Percentiles rank a stretch among this genome's conserved stretches.
These are phyloP conservation scores for Fusarium sp. DNA, from an alignment of 2,329 filamentous ascomycete genomes.

Conservation along the genomic window DNA sequence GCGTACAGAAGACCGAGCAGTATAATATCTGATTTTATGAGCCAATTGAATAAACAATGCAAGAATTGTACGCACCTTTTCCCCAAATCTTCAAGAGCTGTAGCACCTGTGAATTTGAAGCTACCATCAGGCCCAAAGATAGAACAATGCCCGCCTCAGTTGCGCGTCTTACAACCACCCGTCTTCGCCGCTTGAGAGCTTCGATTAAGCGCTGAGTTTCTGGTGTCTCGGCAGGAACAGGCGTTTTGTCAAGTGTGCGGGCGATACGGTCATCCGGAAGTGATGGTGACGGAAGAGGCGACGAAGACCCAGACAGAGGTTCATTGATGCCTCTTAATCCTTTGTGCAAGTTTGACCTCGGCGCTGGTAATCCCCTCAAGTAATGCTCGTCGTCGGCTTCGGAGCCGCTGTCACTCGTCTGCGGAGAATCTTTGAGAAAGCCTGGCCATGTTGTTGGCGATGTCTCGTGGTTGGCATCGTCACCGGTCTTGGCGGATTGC, in stretches of 20 bases:
- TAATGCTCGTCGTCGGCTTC: constrained; percentile 96
- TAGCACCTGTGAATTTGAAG: constrained; percentile 58
- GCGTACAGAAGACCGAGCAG: constrained; percentile 52
- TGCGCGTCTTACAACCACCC: constrained; percentile 63
- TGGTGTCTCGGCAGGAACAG: constrained; percentile 17
- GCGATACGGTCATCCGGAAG: constrained; percentile 56
- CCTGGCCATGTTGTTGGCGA: constrained; percentile 44
- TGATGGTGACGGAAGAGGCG: constrained; percentile 64
- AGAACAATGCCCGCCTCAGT: constrained; percentile 64
- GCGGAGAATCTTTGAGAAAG: constrained; percentile 64
- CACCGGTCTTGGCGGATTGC: constrained; percentile 28
- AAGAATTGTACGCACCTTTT: constrained; percentile 55
- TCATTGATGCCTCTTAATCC: constrained; percentile 75
- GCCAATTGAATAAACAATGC: neutral
- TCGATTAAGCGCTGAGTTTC: constrained; percentile 41
- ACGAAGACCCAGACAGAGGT: constrained; percentile 64
- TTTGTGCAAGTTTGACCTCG: constrained; percentile 78
- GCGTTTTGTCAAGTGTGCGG: constrained; percentile 36
- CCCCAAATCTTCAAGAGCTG: constrained; percentile 60
- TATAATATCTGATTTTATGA: constrained; percentile 55
- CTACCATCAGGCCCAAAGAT: constrained; percentile 61
- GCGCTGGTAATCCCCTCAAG: constrained; percentile 85
- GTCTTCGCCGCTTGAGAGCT: constrained; percentile 58
- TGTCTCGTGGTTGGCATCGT: constrained; percentile 35
- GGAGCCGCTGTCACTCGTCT: constrained; percentile 88